Evolutionary conservation across 1,284 basidiomycete species (phyloP).

Genomic region (Puccinia novopanici): DNA sequence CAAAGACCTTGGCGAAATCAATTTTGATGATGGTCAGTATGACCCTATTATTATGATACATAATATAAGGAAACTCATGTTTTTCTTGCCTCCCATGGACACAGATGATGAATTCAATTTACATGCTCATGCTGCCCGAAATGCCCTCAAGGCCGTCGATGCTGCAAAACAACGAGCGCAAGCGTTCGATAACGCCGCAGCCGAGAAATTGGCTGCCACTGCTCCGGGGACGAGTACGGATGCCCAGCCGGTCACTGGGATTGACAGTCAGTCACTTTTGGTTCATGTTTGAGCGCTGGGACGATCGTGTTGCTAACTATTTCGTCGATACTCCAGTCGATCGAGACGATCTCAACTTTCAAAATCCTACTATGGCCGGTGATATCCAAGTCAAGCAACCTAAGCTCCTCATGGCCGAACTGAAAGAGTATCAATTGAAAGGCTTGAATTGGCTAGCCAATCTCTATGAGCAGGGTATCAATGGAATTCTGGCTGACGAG

Average conservation of each 20-base stretch:
- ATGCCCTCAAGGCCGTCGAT: constrained; percentile 85
- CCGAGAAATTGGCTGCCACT: constrained; percentile 65
- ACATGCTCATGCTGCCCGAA: constrained; percentile 80
- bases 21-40: constrained; percentile 83
- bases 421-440: constrained; percentile 99
- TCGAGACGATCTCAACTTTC: constrained; percentile 97
- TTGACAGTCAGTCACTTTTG: constrained; percentile 48
- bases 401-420: constrained; percentile 90
- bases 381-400: constrained; percentile 86
- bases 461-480: constrained; percentile 98
- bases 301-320: too few relatives aligned
- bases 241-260: constrained; percentile 51
- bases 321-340: constrained; percentile 66
- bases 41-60: background rate
- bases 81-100: background rate
- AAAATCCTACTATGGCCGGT: constrained; percentile 92
- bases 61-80: constrained; percentile 1
- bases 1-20: constrained; percentile 73
- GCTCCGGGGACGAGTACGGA: constrained; percentile 49
- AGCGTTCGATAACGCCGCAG: constrained; percentile 78
- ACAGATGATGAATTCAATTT: constrained; percentile 87
- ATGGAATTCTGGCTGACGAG: constrained; percentile 96
- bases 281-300: background rate
- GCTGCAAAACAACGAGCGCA: constrained; percentile 78
- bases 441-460: constrained; percentile 98